Conservation (phyloP, 192 early-diverging fungal species). For the Powellomyces hirtus region DNA sequence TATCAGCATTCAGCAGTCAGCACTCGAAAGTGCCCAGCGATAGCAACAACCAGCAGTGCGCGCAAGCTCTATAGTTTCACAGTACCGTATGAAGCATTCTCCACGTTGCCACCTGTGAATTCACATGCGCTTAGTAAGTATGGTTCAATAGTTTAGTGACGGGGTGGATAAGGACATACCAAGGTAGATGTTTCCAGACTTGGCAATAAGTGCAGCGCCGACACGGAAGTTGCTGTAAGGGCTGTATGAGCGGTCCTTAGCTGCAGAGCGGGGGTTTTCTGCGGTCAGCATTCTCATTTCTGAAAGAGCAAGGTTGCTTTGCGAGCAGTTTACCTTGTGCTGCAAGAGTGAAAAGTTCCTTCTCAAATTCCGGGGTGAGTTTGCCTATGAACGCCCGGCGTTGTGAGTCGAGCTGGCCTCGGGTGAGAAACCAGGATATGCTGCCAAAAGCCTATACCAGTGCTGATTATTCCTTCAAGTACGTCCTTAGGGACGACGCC, state of each 20-base stretch:
- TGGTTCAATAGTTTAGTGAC: too few species aligned
- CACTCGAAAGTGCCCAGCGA: too few species aligned
- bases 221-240: slow-evolving; percentile 93
- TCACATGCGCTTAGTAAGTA: too few species aligned
- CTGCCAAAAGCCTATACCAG: background rate
- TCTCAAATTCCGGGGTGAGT: slow-evolving; percentile 3
- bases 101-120: slow-evolving; percentile 91
- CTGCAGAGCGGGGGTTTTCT: too few species aligned
- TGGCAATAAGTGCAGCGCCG: slow-evolving; percentile 75
- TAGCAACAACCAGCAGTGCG: too few species aligned
- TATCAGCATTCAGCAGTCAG: too few species aligned
- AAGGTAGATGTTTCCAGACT: slow-evolving; percentile 55
- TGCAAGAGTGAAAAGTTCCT: slow-evolving; percentile 9
- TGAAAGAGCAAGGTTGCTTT: too few species aligned
- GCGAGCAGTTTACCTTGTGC: slow-evolving; percentile 9
- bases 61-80: too few species aligned
- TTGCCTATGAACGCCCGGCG: background rate
- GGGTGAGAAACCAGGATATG: background rate
- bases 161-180: too few species aligned
- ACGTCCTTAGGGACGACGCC: slow-evolving; percentile 2
- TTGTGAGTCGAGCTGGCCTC: background rate
- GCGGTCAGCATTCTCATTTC: too few species aligned
- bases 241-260: slow-evolving; percentile 74
- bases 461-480: background rate
- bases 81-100: slow-evolving; percentile 88